These are phyloP conservation scores for Akanthomyces dipterigenus DNA, from an alignment of 2,329 filamentous ascomycete genomes.

Conservation along the genomic window DNA sequence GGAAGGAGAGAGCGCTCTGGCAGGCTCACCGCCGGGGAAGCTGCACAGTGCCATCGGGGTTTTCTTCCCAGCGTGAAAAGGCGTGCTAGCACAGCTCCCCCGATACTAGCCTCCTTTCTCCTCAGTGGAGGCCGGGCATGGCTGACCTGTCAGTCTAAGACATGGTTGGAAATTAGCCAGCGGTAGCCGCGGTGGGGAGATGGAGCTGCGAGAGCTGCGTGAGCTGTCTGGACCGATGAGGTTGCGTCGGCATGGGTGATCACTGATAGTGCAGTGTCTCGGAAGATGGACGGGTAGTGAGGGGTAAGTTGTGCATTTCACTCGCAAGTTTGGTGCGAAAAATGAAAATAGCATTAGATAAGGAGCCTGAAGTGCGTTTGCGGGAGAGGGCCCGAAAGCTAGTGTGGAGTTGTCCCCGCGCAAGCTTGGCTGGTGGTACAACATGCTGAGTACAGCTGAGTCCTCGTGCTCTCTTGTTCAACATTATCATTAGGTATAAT, in stretches of 20 bases:
- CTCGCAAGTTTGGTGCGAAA: neutral
- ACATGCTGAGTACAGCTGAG: too few species aligned
- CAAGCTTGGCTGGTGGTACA: neutral
- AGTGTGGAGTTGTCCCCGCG: neutral
- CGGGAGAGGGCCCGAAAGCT: neutral
- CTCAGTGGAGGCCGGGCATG: constrained; percentile 1
- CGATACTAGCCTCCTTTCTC: neutral
- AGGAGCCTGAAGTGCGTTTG: neutral
- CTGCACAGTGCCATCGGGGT: neutral
- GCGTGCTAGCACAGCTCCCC: neutral
- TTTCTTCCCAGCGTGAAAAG: neutral
- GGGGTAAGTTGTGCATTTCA: neutral
- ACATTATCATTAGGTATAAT: too few species aligned
- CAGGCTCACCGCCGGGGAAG: neutral
- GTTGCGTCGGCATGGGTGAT: neutral
- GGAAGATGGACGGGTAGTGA: neutral
- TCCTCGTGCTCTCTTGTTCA: too few species aligned
- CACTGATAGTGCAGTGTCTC: neutral
- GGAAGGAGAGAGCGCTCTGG: neutral
- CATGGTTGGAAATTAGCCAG: constrained; percentile 7
- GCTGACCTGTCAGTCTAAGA: constrained; percentile 1
- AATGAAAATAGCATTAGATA: neutral
- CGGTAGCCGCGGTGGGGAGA: neutral
- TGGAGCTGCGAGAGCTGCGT: too few species aligned
- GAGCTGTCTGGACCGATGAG: neutral